Conservation (phyloP, 225 moss, liverwort and hornwort species). For the Anthoceros angustus region DNA sequence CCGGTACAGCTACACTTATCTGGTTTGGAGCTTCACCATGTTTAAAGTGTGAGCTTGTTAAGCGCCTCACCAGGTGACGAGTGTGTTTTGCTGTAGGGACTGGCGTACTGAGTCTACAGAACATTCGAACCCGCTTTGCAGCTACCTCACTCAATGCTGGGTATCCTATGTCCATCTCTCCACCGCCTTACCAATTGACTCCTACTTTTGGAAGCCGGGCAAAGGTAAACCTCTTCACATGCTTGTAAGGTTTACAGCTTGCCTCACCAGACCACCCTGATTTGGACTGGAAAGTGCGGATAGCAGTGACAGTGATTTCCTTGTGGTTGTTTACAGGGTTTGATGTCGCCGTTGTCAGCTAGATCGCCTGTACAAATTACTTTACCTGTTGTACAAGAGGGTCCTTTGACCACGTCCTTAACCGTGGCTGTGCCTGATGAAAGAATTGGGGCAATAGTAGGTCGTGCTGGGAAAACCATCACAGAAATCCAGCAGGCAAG, state of each 20-base stretch:
- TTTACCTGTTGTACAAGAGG: conserved; percentile 32
- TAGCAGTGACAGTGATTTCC: neutral
- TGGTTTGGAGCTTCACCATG: neutral
- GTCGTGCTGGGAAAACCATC: conserved; percentile 37
- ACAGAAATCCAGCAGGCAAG: conserved; percentile 37
- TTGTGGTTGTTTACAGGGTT: conserved; percentile 16
- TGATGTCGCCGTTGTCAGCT: conserved; percentile 22
- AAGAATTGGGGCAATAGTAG: conserved; percentile 37
- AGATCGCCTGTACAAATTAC: conserved; percentile 27
- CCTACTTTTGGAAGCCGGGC: neutral
- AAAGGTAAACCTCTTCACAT: no score
- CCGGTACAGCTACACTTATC: conserved; percentile 14
- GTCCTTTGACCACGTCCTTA: conserved; percentile 33
- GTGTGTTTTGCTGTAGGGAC: conserved; percentile 8
- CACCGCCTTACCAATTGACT: conserved; percentile 9
- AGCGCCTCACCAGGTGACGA: neutral
- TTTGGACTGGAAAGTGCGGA: neutral
- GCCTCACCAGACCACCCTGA: neutral
- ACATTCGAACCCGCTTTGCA: conserved; percentile 18
- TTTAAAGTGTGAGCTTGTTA: neutral
- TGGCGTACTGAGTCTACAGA: conserved; percentile 22
- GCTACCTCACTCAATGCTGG: conserved; percentile 14
- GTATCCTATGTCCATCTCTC: conserved; percentile 9
- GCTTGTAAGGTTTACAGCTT: conserved; percentile 15
- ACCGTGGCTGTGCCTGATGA: conserved; percentile 43